Conservation (phyloP, 805 yeast species). For the Metschnikowia vanudenii region DNA sequence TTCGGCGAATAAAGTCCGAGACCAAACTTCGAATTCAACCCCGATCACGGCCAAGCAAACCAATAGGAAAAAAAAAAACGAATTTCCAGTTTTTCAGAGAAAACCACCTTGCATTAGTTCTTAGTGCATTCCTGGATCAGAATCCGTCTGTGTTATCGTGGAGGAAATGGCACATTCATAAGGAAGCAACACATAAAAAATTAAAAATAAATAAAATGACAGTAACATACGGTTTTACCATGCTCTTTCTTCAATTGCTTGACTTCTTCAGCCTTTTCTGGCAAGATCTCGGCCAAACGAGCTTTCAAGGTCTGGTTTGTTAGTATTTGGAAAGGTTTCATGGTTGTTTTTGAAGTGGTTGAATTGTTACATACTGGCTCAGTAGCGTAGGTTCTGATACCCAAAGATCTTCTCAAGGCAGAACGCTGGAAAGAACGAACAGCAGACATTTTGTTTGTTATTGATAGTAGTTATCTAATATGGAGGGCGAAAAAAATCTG, state of each 20-base stretch:
- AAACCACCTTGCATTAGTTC: too few species aligned
- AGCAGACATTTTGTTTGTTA: slow-evolving; percentile 28
- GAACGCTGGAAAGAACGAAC: slow-evolving; percentile 39
- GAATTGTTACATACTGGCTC: slow-evolving; percentile 23
- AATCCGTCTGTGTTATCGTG: not conserved
- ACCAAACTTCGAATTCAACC: not conserved
- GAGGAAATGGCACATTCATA: not conserved
- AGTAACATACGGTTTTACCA: slow-evolving; percentile 67
- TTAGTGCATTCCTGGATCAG: too few species aligned
- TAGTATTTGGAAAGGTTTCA: slow-evolving; percentile 12
- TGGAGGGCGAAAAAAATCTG: slow-evolving; percentile 11
- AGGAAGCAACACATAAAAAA: not conserved
- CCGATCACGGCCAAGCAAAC: too few species aligned
- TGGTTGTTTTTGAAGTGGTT: not conserved
- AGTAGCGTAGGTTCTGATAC: slow-evolving; percentile 22
- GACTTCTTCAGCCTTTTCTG: slow-evolving; percentile 89
- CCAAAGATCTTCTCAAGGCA: slow-evolving; percentile 24
- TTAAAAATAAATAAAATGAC: not conserved
- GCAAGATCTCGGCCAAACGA: slow-evolving; percentile 88
- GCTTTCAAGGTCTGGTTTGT: slow-evolving; percentile 73
- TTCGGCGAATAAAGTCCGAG: slow-evolving; percentile 13
- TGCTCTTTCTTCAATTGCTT: slow-evolving; percentile 85
- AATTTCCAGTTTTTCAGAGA: too few species aligned
- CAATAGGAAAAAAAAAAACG: too few species aligned
- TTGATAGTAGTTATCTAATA: slow-evolving; percentile 6